Evolutionary conservation across 345 rosid species (phyloP), one percentile per base, ranked within the genome.

Genomic region (Alliaria petiolata): DNA sequence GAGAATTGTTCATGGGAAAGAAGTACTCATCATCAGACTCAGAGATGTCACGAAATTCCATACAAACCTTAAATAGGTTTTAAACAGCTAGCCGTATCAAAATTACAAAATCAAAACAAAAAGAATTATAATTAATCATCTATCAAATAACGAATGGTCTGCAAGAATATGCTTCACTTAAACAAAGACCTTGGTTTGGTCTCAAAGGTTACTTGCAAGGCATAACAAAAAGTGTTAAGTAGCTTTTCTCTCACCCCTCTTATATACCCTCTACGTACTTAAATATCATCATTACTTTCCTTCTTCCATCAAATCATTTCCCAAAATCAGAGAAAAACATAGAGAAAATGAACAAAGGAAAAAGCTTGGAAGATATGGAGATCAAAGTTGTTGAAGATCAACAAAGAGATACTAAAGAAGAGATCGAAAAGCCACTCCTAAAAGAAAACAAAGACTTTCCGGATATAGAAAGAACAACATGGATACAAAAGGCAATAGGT

Each of bases 401-500:
- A 49, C 46, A 67, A 36, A 60, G 3, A 33, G 67, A 39, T 2
- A 43, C 49, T 0, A 38, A 55, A 14, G 86, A 82, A 54, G 70
- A 58, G 31, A 38, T 58, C 12, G 22, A 61, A 31, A 47, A 45
- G 10, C 90, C 91, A 19, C 89, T 90, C 19, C 74, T 86, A 57
- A 57, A 62, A 66, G 80, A 59, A 31, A 31, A 59, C 56, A 75
- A 42, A 62, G 69, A 72, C 30, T 33, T 56, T n/a, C 84, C 89
- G 0, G 81, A 76, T 31, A 47, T 66, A n/a, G 86, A 81, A 16
- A 62, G 66, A 78, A 85, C 72, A 55, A 87, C 50, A 68, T 50
- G 79, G 79, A 66, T 89, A 53, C 99, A 91, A 71, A 85, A 66
- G 53, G 96, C 98, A 43, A 88, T 91, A 6, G 78, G 86, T 51